phyloP scores from a whole-genome alignment of 23 red algal genomes.

The Gracilaria vermiculophylla region DNA sequence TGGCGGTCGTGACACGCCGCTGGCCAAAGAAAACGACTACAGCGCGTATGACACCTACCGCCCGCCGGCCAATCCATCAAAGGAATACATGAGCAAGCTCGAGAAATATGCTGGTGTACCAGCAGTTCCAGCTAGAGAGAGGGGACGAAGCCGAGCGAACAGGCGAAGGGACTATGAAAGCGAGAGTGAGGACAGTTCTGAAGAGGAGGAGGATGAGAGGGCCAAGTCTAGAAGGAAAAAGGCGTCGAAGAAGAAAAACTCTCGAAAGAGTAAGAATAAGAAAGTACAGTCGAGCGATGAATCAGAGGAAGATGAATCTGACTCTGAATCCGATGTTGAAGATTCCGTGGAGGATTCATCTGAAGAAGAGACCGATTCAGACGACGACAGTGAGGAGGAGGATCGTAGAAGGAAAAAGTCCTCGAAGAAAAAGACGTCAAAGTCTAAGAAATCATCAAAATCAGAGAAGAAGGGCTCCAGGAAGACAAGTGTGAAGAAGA shows the following conservation, averaged over 20 bases:
- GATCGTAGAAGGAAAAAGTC: slow-evolving; percentile 20
- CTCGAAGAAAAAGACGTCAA: slow-evolving; percentile 17
- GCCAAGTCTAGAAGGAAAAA: not conserved
- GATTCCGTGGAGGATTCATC: not conserved
- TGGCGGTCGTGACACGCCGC: not conserved
- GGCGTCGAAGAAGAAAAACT: not conserved
- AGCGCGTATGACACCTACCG: slow-evolving; percentile 57
- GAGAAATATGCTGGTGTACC: slow-evolving; percentile 40
- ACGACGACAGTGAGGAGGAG: slow-evolving; percentile 27
- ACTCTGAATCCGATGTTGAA: slow-evolving; percentile 16
- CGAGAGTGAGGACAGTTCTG: slow-evolving; percentile 18
- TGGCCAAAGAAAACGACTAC: slow-evolving; percentile 32
- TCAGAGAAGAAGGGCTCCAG: not conserved
- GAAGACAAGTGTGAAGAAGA: slow-evolving; percentile 24
- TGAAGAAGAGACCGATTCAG: not conserved
- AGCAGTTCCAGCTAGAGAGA: not conserved
- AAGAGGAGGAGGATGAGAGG: slow-evolving; percentile 21
- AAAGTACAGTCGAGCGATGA: not conserved
- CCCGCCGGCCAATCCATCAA: slow-evolving; percentile 50
- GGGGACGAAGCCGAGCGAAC: not conserved
- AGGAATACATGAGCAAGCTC: slow-evolving; percentile 35
- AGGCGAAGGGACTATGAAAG: not conserved
- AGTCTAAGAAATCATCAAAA: slow-evolving; percentile 22
- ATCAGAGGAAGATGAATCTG: slow-evolving; percentile 27
- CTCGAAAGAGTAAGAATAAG: slow-evolving; percentile 35